These are phyloP conservation scores for Volvox carteri DNA, from an alignment of 163 green algal species.

Conservation along the genomic window DNA sequence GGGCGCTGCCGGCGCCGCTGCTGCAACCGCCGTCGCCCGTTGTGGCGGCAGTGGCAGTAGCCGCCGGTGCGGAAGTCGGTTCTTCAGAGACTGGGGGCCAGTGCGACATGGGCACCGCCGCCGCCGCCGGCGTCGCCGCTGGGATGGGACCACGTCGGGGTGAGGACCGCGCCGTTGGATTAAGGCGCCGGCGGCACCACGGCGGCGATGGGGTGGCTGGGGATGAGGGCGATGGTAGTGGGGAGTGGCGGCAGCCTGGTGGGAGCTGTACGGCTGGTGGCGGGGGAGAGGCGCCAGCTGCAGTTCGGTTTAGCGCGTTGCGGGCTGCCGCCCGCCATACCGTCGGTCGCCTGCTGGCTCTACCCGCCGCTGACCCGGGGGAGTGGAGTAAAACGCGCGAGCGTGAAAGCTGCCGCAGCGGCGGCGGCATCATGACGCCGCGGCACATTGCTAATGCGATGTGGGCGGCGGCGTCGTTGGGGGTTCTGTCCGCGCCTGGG, in stretches of 20 bases:
- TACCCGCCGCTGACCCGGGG: neutral
- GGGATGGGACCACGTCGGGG: neutral
- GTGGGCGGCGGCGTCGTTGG: constrained; percentile 33
- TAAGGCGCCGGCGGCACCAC: no score
- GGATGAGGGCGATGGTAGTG: no score
- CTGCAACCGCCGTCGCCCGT: neutral
- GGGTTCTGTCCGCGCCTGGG: neutral
- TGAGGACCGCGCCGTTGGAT: no score
- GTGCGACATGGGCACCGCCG: neutral
- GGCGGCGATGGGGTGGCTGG: neutral
- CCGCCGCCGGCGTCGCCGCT: neutral
- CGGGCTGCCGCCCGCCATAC: neutral
- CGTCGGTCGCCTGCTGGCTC: neutral
- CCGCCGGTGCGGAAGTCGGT: neutral
- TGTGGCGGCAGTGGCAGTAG: neutral
- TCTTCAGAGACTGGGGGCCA: neutral
- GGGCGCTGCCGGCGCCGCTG: neutral
- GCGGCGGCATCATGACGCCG: neutral
- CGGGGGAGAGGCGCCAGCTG: no score
- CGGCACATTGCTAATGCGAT: constrained; percentile 44
- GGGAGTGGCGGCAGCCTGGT: neutral
- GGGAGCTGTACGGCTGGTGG: neutral
- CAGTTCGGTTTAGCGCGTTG: no score
- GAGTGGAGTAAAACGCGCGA: neutral
- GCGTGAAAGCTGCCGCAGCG: neutral